These are phyloP conservation scores for Flueggea neowawraea DNA, from an alignment of 441 rosid species.

Conservation along the genomic window DNA sequence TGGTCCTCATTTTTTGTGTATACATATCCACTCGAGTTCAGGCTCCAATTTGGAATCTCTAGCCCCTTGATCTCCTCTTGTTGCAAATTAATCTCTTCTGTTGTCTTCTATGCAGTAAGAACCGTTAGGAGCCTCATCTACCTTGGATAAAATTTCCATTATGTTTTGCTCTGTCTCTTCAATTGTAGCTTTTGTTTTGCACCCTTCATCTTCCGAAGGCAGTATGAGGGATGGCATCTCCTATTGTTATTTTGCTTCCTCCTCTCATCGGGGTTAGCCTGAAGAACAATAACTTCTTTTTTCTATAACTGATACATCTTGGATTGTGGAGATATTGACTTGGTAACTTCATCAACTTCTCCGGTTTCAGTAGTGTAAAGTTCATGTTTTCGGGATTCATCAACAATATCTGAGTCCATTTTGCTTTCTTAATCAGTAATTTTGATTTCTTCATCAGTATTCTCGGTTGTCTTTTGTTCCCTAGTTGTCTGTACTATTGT, in stretches of 20 bases:
- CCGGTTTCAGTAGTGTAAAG: neutral
- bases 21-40: slow-evolving; percentile 10
- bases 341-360: slow-evolving; percentile 5
- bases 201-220: slow-evolving; percentile 23
- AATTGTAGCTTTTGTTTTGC: slow-evolving; percentile 19
- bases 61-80: slow-evolving; percentile 14
- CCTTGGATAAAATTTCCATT: slow-evolving; percentile 12
- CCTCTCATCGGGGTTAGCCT: too few species aligned
- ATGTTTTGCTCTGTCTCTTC: slow-evolving; percentile 25
- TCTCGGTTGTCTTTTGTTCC: neutral
- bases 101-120: slow-evolving; percentile 14
- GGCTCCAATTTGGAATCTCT: slow-evolving; percentile 19
- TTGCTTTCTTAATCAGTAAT: neutral
- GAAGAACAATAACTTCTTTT: slow-evolving; percentile 18
- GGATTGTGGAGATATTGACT: slow-evolving; percentile 9
- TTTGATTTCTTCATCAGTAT: neutral
- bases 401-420: too few species aligned
- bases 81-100: slow-evolving; percentile 19
- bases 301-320: slow-evolving; percentile 16
- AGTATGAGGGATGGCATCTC: slow-evolving; percentile 18
- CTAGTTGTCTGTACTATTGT: too few species aligned
- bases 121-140: slow-evolving; percentile 22
- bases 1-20: slow-evolving; percentile 16
- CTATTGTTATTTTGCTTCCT: slow-evolving; percentile 23
- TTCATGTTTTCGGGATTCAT: slow-evolving; percentile 7